phyloP scores from a whole-genome alignment of 78 protist species.

The Monocercomonoides exilis region DNA sequence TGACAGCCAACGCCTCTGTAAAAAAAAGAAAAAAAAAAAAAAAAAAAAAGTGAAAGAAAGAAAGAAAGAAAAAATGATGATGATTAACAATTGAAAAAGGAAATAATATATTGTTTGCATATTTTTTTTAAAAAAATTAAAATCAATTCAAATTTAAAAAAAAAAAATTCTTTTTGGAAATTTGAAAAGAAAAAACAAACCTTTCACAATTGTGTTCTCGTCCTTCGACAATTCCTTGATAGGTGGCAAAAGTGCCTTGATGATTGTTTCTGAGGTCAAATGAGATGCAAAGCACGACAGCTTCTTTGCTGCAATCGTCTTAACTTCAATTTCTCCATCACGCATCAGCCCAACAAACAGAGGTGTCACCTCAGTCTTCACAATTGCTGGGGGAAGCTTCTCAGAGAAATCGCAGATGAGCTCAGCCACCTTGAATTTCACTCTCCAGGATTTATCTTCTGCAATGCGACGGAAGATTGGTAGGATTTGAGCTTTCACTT shows the following conservation, averaged over 20 bases:
- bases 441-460: background rate
- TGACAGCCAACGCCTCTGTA: background rate
- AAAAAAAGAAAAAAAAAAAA: background rate
- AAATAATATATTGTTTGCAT: too few species aligned
- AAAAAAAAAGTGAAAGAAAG: too few species aligned
- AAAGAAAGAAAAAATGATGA: too few species aligned
- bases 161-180: too few species aligned
- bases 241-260: background rate
- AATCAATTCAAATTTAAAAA: too few species aligned
- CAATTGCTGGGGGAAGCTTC: background rate
- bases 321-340: background rate
- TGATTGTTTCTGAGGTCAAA: background rate
- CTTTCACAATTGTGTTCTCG: background rate
- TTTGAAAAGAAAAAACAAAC: background rate
- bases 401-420: background rate
- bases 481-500: background rate
- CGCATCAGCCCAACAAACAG: background rate
- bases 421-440: background rate
- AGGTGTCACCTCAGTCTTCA: background rate
- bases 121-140: too few species aligned
- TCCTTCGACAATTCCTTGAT: background rate
- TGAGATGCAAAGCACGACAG: background rate
- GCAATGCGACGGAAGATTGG: background rate
- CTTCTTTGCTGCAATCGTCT: background rate
- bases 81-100: too few species aligned